phyloP scores from a whole-genome alignment of 805 yeast species.

The Kuraishia floccosa region DNA sequence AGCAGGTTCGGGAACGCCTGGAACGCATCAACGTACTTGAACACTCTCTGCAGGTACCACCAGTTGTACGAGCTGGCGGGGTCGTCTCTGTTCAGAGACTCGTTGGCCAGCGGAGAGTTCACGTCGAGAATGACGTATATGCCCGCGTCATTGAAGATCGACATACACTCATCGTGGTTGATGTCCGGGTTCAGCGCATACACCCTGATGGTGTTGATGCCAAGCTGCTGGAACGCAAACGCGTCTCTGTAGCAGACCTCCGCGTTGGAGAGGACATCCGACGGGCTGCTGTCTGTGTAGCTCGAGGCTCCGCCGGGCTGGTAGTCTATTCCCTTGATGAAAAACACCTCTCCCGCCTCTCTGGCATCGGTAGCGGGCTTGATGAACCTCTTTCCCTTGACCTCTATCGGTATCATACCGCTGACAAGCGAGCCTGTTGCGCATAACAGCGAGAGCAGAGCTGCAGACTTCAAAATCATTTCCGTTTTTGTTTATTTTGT shows the following conservation, averaged over 20 bases:
- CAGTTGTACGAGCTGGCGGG: slow-evolving; percentile 63
- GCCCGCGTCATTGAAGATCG: slow-evolving; percentile 82
- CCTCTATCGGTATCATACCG: slow-evolving; percentile 48
- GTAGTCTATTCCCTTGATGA: slow-evolving; percentile 80
- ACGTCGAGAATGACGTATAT: slow-evolving; percentile 83
- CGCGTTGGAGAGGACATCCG: slow-evolving; percentile 65
- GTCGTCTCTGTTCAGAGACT: slow-evolving; percentile 62
- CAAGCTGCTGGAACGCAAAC: slow-evolving; percentile 63
- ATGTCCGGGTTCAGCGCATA: slow-evolving; percentile 76
- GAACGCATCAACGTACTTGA: slow-evolving; percentile 77
- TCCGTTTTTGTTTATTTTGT: too few species aligned
- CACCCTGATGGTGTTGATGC: slow-evolving; percentile 77
- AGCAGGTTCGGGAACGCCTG: slow-evolving; percentile 73
- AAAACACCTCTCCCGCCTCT: slow-evolving; percentile 49
- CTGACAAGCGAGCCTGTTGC: slow-evolving; percentile 5
- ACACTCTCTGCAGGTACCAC: slow-evolving; percentile 63
- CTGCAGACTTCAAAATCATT: too few species aligned
- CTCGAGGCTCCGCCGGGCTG: slow-evolving; percentile 89
- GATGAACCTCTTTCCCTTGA: slow-evolving; percentile 48
- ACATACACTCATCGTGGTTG: slow-evolving; percentile 87
- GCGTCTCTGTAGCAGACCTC: slow-evolving; percentile 74
- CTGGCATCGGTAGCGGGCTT: slow-evolving; percentile 26
- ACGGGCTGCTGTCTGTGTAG: slow-evolving; percentile 18
- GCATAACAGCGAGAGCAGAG: too few species aligned
- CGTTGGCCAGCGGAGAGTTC: slow-evolving; percentile 58